Conservation (phyloP, 805 yeast species). For the Candida broadrunensis region DNA sequence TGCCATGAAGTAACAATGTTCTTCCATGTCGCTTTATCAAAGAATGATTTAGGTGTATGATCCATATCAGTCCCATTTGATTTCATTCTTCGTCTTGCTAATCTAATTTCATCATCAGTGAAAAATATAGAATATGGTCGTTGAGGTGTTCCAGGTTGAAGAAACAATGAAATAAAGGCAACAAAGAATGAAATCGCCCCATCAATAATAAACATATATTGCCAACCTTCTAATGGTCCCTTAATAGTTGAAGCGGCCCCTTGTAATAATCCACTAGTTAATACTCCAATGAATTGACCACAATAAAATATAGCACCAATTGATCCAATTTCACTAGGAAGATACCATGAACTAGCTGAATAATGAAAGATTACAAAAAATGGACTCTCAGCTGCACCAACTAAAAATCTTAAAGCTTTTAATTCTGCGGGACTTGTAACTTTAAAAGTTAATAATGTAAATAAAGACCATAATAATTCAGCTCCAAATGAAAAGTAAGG, state of each 20-base stretch:
- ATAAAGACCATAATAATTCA: conserved; percentile 67
- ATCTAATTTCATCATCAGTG: conserved; percentile 32
- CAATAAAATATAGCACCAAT: conserved; percentile 64
- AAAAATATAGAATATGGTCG: conserved; percentile 32
- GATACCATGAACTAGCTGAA: conserved; percentile 47
- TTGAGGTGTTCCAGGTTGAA: conserved; percentile 66
- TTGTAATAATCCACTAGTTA: conserved; percentile 62
- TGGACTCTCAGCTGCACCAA: conserved; percentile 72
- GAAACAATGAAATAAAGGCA: conserved; percentile 52
- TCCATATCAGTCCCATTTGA: conserved; percentile 18
- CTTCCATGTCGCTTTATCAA: conserved; percentile 49
- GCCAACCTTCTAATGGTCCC: conserved; percentile 59
- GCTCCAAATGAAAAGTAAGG: conserved; percentile 49
- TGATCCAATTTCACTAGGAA: conserved; percentile 46
- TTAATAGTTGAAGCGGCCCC: conserved; percentile 50
- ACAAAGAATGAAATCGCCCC: conserved; percentile 57
- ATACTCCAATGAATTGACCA: conserved; percentile 61
- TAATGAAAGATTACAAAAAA: conserved; percentile 35
- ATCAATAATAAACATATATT: conserved; percentile 72
- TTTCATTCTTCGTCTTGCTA: conserved; percentile 27
- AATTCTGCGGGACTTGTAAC: conserved; percentile 49
- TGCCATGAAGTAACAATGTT: conserved; percentile 56
- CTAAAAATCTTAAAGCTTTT: conserved; percentile 60
- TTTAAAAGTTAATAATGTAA: conserved; percentile 55
- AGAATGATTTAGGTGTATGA: conserved; percentile 28